Evolutionary conservation across 179 eudicot species (phyloP), one percentile per base, ranked within the genome.

Genomic region (Carnegiea gigantea): DNA sequence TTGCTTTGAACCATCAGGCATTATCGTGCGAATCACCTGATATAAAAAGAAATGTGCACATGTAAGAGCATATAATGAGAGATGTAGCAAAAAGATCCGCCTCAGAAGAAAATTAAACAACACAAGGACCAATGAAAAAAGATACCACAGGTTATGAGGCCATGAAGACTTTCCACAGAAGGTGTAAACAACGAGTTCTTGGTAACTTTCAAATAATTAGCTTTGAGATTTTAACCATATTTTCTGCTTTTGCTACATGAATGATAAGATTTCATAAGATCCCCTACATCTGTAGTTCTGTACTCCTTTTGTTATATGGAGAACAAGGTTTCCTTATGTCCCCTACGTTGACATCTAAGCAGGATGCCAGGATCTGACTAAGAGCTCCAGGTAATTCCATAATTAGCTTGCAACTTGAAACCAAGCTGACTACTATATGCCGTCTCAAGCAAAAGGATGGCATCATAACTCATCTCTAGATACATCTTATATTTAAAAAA

Each of bases 1-100:
- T 86, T 95, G 97, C 86, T 93, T 90, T 89, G 88, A 83, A 72
- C 86, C 89, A 87, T 97, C 98, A 80, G 97, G 92, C 18, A 65
- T 80, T 80, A 95, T 77, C 67, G 90, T 87, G 26, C 88, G 86
- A 48, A 88, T 70, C 73, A 92, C 97, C 99, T 97, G 73, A 88
- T 79, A 86, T 49, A 10, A 88, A 53, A 64, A 73, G 68, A 81
- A 54, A 51, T 49, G 23, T 67, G 10, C 21, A 67, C 15, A 38
- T 57, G 72, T 73, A 28, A 78, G 73, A 59, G 62, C 44, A 80
- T 80, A 57, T 40, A 70, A 75, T 21, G 76, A 76, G 40, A 11
- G 9, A 33, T 51, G 43, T 20, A 73, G 78, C 30, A 73, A 73
- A 26, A 15, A 23, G 64, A 73, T n/a, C 4, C 30, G 3, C 53